These are phyloP conservation scores for Apium graveolens DNA, from an alignment of 129 eudicot genomes.

Conservation along the genomic window DNA sequence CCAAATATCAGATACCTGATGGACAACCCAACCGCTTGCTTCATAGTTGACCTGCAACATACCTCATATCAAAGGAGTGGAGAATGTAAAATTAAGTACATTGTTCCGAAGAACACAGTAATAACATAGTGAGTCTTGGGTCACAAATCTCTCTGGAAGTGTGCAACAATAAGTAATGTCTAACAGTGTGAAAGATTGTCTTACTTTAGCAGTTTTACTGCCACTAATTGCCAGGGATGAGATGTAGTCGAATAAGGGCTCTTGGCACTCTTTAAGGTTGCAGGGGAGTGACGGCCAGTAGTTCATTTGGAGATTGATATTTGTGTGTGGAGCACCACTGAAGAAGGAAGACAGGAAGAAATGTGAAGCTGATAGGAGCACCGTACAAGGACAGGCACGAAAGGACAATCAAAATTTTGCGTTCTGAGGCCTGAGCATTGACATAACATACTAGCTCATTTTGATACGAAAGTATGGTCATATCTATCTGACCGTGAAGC, in stretches of 20 bases:
- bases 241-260: constrained; percentile 67
- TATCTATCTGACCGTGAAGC: background rate
- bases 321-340: constrained; percentile 87
- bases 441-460: too few relatives aligned
- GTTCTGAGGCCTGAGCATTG: too few relatives aligned
- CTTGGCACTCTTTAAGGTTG: constrained; percentile 81
- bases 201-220: constrained; percentile 66
- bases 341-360: constrained; percentile 10
- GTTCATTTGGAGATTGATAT: constrained; percentile 94
- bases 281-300: constrained; percentile 91
- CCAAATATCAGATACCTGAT: constrained; percentile 91
- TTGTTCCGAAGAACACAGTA: background rate
- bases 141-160: background rate
- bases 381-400: background rate
- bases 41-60: constrained; percentile 66
- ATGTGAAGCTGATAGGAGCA: background rate
- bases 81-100: too few relatives aligned
- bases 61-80: background rate
- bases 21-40: constrained; percentile 84
- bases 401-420: background rate
- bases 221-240: constrained; percentile 66
- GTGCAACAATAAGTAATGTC: background rate
- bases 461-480: too few relatives aligned
- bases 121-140: background rate
- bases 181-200: constrained; percentile 13